Evolutionary conservation across 1,139 yeast species (phyloP), one percentile per base, ranked within the genome.

Genomic region (Candida albicans): DNA sequence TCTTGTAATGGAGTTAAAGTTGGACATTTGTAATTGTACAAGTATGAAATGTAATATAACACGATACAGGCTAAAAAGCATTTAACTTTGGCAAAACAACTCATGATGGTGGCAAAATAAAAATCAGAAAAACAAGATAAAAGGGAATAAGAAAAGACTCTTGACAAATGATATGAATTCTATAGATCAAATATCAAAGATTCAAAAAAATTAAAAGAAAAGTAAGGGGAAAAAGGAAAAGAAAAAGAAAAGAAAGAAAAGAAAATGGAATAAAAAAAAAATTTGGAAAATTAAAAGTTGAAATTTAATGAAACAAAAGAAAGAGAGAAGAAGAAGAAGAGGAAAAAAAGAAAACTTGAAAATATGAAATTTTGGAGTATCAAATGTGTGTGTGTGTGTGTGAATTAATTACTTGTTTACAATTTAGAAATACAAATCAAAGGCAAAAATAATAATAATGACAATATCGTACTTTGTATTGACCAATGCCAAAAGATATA

Each of bases 21-120:
- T 40, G 62, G 66, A 58, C 79, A 73, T 55, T 73, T 73, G 61
- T 68, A 73, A 36, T 64, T 56, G 53, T 61, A 61, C 53, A 73
- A 69, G 58, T 73, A 73, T 28, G 65, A 49, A 34, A 67, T 53
- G 57, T 73, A 73, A 40, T 69, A 50, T 33, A 65, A 57, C 41
- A 70, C 49, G 43, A 68, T 53, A 40, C 65, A 55, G 41, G 66
- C 48, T 41, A 68, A 40, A 41, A 61, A 55, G 45, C 57, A 56
- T 56, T 64, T 71, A 45, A 67, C 33, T 40, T 50, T 50, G 37
- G 53, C 51, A 38, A 49, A 48, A 31, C 35, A 37, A 42, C 41
- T 37, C 54, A 51, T 51, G 28, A 12, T 27, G 10, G 24, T 4
- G 14, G 12, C 13, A 34, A 12, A 27, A 35, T 4, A 26, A 10